These are phyloP conservation scores for Salix koriyanagi DNA, from an alignment of 345 rosid genomes.

Conservation along the genomic window DNA sequence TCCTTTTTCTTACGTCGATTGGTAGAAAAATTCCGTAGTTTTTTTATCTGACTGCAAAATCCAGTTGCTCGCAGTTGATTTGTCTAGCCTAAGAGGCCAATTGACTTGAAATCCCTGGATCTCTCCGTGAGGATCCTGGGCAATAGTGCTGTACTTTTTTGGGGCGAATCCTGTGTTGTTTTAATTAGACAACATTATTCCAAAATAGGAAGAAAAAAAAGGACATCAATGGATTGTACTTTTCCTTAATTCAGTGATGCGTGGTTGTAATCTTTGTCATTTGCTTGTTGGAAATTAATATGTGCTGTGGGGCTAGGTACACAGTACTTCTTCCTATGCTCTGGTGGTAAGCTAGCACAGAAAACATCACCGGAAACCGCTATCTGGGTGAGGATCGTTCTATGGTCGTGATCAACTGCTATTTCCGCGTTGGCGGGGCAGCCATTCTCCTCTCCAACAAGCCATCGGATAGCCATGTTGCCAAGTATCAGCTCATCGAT, in stretches of 20 bases:
- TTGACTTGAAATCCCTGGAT: background rate
- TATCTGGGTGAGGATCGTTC: slow-evolving; percentile 51
- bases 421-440: slow-evolving; percentile 53
- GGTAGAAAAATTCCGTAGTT: background rate
- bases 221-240: too few species aligned
- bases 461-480: background rate
- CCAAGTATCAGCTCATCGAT: slow-evolving; percentile 8
- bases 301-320: slow-evolving; percentile 30
- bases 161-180: background rate
- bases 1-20: background rate
- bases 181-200: background rate
- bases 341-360: slow-evolving; percentile 47
- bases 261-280: too few species aligned
- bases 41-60: background rate
- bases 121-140: background rate
- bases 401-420: slow-evolving; percentile 56
- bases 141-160: background rate
- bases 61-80: background rate
- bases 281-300: too few species aligned
- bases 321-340: slow-evolving; percentile 45
- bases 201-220: too few species aligned
- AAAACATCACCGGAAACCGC: slow-evolving; percentile 46
- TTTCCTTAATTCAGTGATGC: too few species aligned
- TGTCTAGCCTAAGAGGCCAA: background rate
- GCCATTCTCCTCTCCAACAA: slow-evolving; percentile 54